Conservation (phyloP, 139 green algal genomes). For the Ulvella scutata region DNA sequence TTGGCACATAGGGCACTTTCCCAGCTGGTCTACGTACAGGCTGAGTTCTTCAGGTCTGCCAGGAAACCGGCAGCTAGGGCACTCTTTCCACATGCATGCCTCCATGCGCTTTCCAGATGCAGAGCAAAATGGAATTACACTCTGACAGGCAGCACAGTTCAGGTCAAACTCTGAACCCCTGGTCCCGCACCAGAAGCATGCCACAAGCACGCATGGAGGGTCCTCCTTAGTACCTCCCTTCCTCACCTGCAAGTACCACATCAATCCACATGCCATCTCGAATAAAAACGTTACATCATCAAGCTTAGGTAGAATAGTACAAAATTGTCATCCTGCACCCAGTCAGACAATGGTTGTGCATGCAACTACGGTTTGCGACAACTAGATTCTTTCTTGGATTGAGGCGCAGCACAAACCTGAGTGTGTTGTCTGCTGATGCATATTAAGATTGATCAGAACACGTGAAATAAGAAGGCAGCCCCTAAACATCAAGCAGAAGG, state of each 20-base stretch:
- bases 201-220: background rate
- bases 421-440: no score
- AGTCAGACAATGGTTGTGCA: no score
- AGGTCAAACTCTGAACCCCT: background rate
- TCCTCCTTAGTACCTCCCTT: background rate
- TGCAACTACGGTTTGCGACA: no score
- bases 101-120: background rate
- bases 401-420: no score
- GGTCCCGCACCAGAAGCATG: background rate
- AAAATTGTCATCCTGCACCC: no score
- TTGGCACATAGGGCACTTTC: background rate
- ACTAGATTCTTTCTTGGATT: no score
- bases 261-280: no score
- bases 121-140: background rate
- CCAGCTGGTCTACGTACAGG: background rate
- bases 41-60: background rate
- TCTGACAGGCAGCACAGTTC: background rate
- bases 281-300: no score
- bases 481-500: no score
- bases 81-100: background rate
- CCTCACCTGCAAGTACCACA: background rate
- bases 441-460: no score
- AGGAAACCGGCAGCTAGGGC: background rate
- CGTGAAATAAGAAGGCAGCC: no score
- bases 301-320: no score